Evolutionary conservation across 164 flowering plant genomes (phyloP), one percentile per base, ranked within the genome.

Genomic region (Vitis riparia): DNA sequence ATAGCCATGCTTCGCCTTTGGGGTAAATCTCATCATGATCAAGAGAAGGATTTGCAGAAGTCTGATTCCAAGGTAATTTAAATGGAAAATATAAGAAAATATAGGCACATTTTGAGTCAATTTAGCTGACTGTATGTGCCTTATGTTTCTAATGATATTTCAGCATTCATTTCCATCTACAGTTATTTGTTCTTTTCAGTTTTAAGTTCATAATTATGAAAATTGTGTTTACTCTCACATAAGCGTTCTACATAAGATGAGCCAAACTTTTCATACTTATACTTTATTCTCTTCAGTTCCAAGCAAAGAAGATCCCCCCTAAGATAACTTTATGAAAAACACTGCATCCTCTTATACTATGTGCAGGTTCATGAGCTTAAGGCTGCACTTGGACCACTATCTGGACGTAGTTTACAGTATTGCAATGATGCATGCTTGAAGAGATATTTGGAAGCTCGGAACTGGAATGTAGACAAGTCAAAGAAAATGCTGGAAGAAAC

Each of bases 401-500:
- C 90, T 50, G 97, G 87, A 15, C 86, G 87, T 56, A 81, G 73
- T 69, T 77, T 70, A 68, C 80, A 71, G 67, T 96, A 82, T 66
- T 96, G 97, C 70, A 74, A 77, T 70, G 92, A 93, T 76, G 87
- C 92, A 56, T 93, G 98, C 79, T 71, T 96, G 71, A 83, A 74
- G 81, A 85, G 98, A 82, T 96, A 91, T 76, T 66, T 96, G 75
- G 97, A 87, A 76, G 97, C 99, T 70, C 85, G 98, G 62, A 93
- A 78, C 71, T 88, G 99, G 98, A 88, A 96, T 71, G 76, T 90
- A 8, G 98, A 89, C 17, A 96, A 93, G 71, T 73, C 99, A 10
- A 91, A 86, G 86, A 93, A 90, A 74, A 93, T 96, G 99, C 62
- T 96, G 76, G 92, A 89, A 52, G 98, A 96, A 55, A 76, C 98